Evolutionary conservation across 179 eudicot genomes (phyloP), one percentile per base, ranked within the genome.

Genomic region (Silene vulgaris): DNA sequence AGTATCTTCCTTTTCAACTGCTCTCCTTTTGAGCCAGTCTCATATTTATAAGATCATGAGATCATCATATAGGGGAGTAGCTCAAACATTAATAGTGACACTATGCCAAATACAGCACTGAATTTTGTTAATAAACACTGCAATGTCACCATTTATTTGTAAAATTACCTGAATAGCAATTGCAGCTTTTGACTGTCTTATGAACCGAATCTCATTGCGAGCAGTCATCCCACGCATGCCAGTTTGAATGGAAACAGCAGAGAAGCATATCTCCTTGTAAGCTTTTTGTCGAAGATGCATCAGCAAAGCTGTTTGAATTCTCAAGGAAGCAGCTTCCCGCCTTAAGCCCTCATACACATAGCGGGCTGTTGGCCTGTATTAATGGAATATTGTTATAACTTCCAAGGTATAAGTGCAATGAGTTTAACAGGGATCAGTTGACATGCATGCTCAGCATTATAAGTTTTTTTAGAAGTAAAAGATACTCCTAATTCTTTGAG

Each of bases 171-270:
- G 98, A 84, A 90, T 87, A 65, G 83, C 26, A 19, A 86, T 86
- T 68, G 98, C 94, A 52, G 97, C 96, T 78, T 69, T 89, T 14
- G 90, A 89, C 78, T 86, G 89, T 74, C 88, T 84, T 85, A 90
- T 87, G 76, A 91, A 89, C 60, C 88, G 94, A 81, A 94, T 90
- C 75, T 91, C 94, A 78, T 79, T 78, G 62, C 97, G 96, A 82
- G 97, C 92, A 82, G 91, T 90, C 98, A 94, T 91, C 45, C 91
- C 97, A 63, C 93, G 96, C 89, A 94, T 84, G 72, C 96, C 98
- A 76, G 91, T 75, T 84, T 94, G 98, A 78, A 94, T 78, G 69
- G 88, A 81, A 79, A 90, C 78, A 73, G 92, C 93, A 78, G 97
- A 87, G 16, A 62, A 82, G 62, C 78, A 82, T 40, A 89, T 54